Percentiles rank a stretch among this genome's conserved stretches.
Evolutionary conservation across 179 eudicot genomes (phyloP).

Genomic region (Sideroxylon spinosum): DNA sequence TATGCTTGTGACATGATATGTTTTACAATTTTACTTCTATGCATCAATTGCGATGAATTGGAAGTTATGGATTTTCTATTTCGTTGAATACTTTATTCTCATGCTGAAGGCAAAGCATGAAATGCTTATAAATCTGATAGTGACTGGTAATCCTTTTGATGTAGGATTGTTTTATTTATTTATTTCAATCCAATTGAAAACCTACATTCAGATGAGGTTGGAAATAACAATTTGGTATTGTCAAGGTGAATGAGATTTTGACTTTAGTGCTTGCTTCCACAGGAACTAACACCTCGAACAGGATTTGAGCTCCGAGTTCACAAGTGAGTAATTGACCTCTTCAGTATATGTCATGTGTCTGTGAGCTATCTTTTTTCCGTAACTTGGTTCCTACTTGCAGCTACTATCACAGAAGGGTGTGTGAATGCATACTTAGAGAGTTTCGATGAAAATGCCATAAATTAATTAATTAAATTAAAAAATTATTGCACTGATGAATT

Average conservation of each 20-base stretch:
- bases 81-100: too few species aligned
- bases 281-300: slow-evolving; percentile 92
- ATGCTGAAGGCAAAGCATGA: too few species aligned
- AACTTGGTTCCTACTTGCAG: background rate
- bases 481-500: too few species aligned
- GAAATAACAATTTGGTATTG: background rate
- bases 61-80: too few species aligned
- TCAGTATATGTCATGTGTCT: slow-evolving; percentile 32
- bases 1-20: too few species aligned
- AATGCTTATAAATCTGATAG: background rate
- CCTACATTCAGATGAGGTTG: background rate
- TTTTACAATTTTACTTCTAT: too few species aligned
- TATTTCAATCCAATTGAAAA: too few species aligned
- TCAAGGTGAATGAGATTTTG: background rate
- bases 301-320: slow-evolving; percentile 89
- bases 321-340: slow-evolving; percentile 90
- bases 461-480: too few species aligned
- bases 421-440: too few species aligned
- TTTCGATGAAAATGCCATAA: too few species aligned
- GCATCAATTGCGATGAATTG: too few species aligned
- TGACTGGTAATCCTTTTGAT: background rate
- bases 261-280: background rate
- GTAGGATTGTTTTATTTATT: background rate
- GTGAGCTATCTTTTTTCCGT: background rate
- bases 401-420: slow-evolving; percentile 70